Percentiles rank a stretch among this genome's conserved stretches.
Conservation (phyloP, 106 monocot genomes). For the Gastrodia elata region DNA sequence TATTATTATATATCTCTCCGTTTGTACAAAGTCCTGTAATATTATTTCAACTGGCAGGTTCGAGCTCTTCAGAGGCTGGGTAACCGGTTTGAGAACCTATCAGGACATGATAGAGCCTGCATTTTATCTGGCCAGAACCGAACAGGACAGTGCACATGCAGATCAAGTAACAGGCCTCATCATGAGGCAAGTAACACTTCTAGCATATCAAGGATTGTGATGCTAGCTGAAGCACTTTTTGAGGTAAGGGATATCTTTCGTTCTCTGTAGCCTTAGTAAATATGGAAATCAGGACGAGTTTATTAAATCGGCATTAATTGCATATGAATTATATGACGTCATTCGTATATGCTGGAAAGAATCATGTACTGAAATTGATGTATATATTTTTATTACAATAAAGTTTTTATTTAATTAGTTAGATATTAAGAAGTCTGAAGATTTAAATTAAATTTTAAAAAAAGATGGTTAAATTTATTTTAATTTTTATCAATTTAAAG, state of each 20-base stretch:
- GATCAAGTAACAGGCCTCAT: slow-evolving; percentile 19
- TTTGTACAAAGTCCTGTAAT: neutral
- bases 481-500: neutral
- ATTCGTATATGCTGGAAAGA: neutral
- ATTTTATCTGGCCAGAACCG: slow-evolving; percentile 63
- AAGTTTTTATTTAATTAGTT: neutral
- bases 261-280: neutral
- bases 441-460: neutral
- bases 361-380: neutral
- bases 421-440: neutral
- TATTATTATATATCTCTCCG: neutral
- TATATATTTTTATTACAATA: neutral
- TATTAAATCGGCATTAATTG: neutral
- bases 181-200: slow-evolving; percentile 51
- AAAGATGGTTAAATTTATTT: neutral
- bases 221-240: slow-evolving; percentile 96
- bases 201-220: slow-evolving; percentile 93
- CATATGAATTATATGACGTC: neutral
- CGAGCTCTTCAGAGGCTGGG: slow-evolving; percentile 83
- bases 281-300: neutral
- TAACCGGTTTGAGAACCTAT: slow-evolving; percentile 72
- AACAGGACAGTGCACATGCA: slow-evolving; percentile 69
- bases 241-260: slow-evolving; percentile 40
- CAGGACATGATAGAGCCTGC: slow-evolving; percentile 83
- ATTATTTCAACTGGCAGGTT: slow-evolving; percentile 43